A percentile compares a stretch with the other conserved stretches of the same genome.
These are phyloP conservation scores for Fusarium sororula DNA, from an alignment of 2,329 filamentous ascomycete genomes.

Conservation along the genomic window DNA sequence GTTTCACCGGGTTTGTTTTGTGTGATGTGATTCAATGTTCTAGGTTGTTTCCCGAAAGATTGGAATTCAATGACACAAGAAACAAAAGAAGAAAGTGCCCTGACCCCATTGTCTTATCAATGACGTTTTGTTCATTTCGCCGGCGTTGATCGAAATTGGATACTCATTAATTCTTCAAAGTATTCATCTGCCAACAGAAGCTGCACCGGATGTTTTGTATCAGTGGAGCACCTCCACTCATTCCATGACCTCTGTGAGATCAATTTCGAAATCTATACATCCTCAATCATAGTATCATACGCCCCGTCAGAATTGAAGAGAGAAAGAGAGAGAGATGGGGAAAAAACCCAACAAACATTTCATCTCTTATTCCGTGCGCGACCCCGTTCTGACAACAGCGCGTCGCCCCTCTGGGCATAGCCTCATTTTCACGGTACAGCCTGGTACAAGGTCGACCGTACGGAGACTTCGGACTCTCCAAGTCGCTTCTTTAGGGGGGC, in stretches of 20 bases:
- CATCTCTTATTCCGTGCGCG: constrained; percentile 12
- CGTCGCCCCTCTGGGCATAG: constrained; percentile 24
- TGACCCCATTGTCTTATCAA: constrained; percentile 28
- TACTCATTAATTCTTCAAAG: not conserved
- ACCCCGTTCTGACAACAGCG: constrained; percentile 26
- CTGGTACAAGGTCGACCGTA: constrained; percentile 9
- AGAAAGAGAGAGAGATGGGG: not conserved
- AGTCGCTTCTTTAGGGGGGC: constrained; percentile 19
- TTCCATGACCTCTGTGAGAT: not conserved
- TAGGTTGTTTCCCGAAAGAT: constrained; percentile 25
- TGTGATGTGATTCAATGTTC: constrained; percentile 18
- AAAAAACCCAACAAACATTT: constrained; percentile 5
- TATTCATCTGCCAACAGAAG: constrained; percentile 1
- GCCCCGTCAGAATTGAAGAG: not conserved
- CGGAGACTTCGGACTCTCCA: constrained; percentile 29
- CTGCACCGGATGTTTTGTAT: not conserved
- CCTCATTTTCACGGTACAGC: constrained; percentile 21
- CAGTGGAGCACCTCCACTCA: constrained; percentile 18
- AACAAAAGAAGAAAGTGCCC: constrained; percentile 10
- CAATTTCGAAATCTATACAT: not conserved
- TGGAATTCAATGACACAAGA: constrained; percentile 1
- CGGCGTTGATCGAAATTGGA: constrained; percentile 29
- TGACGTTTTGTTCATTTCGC: constrained; percentile 35
- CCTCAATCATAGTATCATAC: not conserved
- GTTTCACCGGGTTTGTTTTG: constrained; percentile 16